These are phyloP conservation scores for Boletus barrowsii DNA, from an alignment of 768 basidiomycete genomes.

Conservation along the genomic window DNA sequence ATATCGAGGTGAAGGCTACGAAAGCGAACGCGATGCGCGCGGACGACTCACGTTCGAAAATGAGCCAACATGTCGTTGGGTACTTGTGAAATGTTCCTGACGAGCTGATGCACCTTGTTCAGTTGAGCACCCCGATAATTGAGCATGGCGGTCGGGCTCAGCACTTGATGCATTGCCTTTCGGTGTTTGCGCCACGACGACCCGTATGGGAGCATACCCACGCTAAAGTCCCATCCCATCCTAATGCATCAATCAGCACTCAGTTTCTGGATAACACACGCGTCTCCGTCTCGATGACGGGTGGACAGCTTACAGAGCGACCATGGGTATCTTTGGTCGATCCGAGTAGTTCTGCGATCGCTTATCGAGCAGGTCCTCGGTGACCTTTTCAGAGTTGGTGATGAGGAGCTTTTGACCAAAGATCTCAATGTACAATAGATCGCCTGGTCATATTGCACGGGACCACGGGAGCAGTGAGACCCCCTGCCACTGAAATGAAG, in stretches of 20 bases:
- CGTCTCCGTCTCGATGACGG: no score
- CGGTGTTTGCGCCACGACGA: conserved; percentile 37
- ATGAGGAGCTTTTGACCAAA: conserved; percentile 20
- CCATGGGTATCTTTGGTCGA: conserved; percentile 23
- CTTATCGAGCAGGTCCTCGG: conserved; percentile 29
- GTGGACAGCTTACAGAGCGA: conserved; percentile 13
- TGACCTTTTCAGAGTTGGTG: conserved; percentile 24
- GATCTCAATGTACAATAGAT: conserved; percentile 27
- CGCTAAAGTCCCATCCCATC: conserved; percentile 40
- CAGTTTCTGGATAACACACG: not conserved
- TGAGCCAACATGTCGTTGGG: conserved; percentile 30
- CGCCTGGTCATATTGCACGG: conserved; percentile 9
- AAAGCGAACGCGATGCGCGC: no score
- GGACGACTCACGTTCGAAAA: conserved; percentile 13
- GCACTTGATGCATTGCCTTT: conserved; percentile 35
- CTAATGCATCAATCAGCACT: not conserved
- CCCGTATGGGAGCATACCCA: conserved; percentile 35
- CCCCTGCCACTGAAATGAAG: not conserved
- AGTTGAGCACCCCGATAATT: conserved; percentile 33
- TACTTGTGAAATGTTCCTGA: conserved; percentile 24
- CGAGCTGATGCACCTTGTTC: conserved; percentile 29
- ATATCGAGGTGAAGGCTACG: not conserved
- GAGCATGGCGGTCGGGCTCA: conserved; percentile 29
- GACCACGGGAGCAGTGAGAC: not conserved
- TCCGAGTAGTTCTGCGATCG: conserved; percentile 29